A percentile compares a stretch with the other conserved stretches of the same genome.
Evolutionary conservation across 2,329 filamentous ascomycete species (phyloP).

Genomic region (Penicillium nordicum): DNA sequence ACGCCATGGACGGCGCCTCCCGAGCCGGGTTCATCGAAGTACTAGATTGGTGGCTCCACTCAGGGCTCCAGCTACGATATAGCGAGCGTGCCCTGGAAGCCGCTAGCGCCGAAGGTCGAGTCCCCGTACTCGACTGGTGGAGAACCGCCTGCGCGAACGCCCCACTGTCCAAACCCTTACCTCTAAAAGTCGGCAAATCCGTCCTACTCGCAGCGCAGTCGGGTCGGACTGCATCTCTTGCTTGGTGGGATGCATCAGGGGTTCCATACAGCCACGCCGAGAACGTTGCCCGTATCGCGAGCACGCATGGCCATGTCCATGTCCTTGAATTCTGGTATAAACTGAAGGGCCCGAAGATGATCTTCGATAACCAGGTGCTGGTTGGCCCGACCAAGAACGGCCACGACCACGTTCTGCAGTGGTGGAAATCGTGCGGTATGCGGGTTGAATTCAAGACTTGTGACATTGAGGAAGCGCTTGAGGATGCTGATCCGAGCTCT

Average conservation of each 20-base stretch:
- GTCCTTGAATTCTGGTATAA: conserved; percentile 81
- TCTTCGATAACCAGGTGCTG: conserved; percentile 78
- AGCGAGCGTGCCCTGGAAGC: conserved; percentile 85
- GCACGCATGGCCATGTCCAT: conserved; percentile 76
- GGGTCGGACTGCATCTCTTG: conserved; percentile 71
- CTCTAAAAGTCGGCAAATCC: conserved; percentile 77
- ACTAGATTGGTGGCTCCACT: conserved; percentile 87
- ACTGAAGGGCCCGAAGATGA: conserved; percentile 70
- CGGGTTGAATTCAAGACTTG: conserved; percentile 90
- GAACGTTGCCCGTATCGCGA: conserved; percentile 77
- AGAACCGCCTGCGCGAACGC: conserved; percentile 64
- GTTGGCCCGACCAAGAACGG: conserved; percentile 85
- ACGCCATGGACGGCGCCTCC: conserved; percentile 84
- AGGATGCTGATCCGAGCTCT: conserved; percentile 68
- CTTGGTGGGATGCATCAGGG: conserved; percentile 83
- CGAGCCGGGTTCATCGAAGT: conserved; percentile 80
- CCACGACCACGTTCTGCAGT: conserved; percentile 79
- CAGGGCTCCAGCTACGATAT: conserved; percentile 75
- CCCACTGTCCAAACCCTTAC: conserved; percentile 50
- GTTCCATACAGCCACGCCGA: conserved; percentile 79
- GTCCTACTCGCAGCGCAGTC: conserved; percentile 80
- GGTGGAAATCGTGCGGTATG: conserved; percentile 75
- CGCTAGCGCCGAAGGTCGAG: conserved; percentile 76
- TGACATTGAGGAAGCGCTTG: conserved; percentile 90
- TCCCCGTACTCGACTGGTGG: conserved; percentile 94